phyloP scores from a whole-genome alignment of 1,284 basidiomycete genomes.

The Rhodofomes roseus region DNA sequence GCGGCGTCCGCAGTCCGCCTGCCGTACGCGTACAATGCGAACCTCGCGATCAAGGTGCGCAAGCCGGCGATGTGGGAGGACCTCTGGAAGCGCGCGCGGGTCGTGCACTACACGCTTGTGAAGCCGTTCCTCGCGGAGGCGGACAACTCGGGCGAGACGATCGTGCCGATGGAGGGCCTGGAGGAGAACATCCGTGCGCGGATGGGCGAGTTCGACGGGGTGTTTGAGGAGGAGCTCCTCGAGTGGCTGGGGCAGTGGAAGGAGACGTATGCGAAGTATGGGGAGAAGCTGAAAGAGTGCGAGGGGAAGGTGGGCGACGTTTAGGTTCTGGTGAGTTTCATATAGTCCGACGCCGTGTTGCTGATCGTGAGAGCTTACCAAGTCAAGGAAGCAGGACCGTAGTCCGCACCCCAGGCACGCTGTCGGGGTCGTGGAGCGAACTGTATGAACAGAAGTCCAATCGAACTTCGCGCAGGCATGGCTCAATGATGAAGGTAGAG shows the following conservation, averaged over 20 bases:
- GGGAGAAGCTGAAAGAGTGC: slow-evolving; percentile 13
- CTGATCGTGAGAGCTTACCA: background rate
- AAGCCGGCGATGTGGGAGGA: slow-evolving; percentile 33
- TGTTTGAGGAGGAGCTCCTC: slow-evolving; percentile 30
- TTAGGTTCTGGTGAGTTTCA: background rate
- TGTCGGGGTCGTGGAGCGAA: background rate
- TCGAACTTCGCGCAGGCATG: background rate
- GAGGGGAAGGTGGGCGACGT: background rate
- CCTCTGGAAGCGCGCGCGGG: slow-evolving; percentile 30
- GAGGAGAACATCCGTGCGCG: slow-evolving; percentile 21
- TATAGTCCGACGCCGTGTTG: background rate
- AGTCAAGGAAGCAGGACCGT: background rate
- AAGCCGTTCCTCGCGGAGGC: slow-evolving; percentile 35
- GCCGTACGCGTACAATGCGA: slow-evolving; percentile 44
- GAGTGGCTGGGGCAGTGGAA: slow-evolving; percentile 33
- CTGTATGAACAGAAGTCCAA: background rate
- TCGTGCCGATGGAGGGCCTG: slow-evolving; percentile 24
- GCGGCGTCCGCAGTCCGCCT: slow-evolving; percentile 35
- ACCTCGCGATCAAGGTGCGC: slow-evolving; percentile 39
- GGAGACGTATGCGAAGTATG: slow-evolving; percentile 23
- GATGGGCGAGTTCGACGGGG: slow-evolving; percentile 18
- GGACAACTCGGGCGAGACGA: slow-evolving; percentile 14
- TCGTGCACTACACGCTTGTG: slow-evolving; percentile 39
- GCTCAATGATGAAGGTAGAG: background rate
- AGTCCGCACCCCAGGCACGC: background rate